These are phyloP conservation scores for Fallopia convolvulus DNA, from an alignment of 148 eudicot species.

Conservation along the genomic window DNA sequence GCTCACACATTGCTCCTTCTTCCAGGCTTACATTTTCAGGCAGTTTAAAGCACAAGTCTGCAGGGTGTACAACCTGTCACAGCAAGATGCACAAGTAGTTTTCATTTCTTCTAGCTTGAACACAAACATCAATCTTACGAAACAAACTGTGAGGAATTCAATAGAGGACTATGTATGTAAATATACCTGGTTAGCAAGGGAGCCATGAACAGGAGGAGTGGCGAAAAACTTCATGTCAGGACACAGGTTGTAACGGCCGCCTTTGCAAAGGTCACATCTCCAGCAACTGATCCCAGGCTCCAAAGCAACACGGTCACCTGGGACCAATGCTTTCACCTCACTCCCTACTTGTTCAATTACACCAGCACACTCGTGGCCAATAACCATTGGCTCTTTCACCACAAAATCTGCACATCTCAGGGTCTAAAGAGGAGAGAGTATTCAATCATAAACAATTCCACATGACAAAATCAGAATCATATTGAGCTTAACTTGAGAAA, in stretches of 20 bases:
- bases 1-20: slow-evolving; percentile 16
- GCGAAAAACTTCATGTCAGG: slow-evolving; percentile 61
- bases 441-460: neutral
- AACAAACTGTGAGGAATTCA: too few relatives aligned
- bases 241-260: slow-evolving; percentile 65
- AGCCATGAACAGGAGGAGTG: slow-evolving; percentile 59
- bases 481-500: neutral
- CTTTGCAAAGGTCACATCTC: slow-evolving; percentile 33
- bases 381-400: slow-evolving; percentile 71
- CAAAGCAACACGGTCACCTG: slow-evolving; percentile 56
- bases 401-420: slow-evolving; percentile 50
- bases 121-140: neutral
- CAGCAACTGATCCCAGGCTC: slow-evolving; percentile 68
- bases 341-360: slow-evolving; percentile 53
- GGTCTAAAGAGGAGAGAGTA: slow-evolving; percentile 20
- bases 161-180: neutral
- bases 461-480: neutral
- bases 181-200: slow-evolving; percentile 54
- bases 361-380: slow-evolving; percentile 71
- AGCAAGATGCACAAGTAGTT: neutral
- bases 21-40: slow-evolving; percentile 12
- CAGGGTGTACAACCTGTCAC: slow-evolving; percentile 88
- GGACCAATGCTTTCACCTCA: slow-evolving; percentile 38
- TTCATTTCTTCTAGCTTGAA: neutral
- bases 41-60: slow-evolving; percentile 48